A percentile compares a stretch with the other conserved stretches of the same genome.
Conservation (phyloP, 2,329 filamentous ascomycete genomes). For the Ceratocystis cubensis region DNA sequence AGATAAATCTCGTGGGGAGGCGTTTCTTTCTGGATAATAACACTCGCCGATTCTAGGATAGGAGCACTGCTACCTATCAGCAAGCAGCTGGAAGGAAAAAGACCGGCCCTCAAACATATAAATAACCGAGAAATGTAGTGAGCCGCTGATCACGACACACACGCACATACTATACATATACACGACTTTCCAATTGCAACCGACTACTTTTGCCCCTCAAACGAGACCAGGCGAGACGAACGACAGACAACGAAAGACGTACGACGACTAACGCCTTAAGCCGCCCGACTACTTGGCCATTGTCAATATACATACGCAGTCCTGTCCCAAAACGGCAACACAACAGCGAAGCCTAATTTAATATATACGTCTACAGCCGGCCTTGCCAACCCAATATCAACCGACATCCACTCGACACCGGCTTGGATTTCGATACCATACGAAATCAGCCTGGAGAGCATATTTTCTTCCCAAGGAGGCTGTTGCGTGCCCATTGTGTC, state of each 20-base stretch:
- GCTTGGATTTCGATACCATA: too few relatives aligned
- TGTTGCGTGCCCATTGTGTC: too few relatives aligned
- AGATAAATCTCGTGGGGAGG: conserved; percentile 1
- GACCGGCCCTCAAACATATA: not conserved
- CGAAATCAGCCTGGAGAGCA: not conserved
- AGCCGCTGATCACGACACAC: conserved; percentile 1
- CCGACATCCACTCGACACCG: not conserved
- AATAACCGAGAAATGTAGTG: conserved; percentile 1
- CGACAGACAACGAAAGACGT: too few relatives aligned
- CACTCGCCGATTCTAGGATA: not conserved
- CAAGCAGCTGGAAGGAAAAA: not conserved
- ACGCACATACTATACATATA: not conserved
- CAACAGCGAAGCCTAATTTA: not conserved
- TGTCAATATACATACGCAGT: not conserved
- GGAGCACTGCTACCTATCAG: not conserved
- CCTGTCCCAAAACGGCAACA: not conserved
- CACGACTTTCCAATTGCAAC: not conserved
- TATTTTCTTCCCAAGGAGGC: not conserved
- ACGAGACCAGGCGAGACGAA: too few relatives aligned
- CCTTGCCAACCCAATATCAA: not conserved
- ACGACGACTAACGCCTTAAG: not conserved
- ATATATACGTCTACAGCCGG: not conserved
- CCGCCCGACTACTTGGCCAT: conserved; percentile 1
- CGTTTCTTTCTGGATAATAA: not conserved
- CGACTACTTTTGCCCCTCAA: too few relatives aligned